phyloP scores from a whole-genome alignment of 2,329 filamentous ascomycete species.

The Graphiopsis chlorocephala region DNA sequence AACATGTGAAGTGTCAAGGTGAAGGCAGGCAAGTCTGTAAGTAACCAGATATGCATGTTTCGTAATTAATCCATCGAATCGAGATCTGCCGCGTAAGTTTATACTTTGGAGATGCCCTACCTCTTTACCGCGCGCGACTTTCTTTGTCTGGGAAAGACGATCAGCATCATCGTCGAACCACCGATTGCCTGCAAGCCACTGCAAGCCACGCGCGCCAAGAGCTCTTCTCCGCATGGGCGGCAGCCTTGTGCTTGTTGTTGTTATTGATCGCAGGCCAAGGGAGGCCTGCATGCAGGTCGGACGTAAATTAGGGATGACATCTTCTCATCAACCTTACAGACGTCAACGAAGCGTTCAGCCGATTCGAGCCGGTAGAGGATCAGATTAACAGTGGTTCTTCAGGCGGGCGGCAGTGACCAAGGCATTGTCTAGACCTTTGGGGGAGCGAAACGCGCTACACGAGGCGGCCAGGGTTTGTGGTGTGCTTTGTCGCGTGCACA shows the following conservation, averaged over 20 bases:
- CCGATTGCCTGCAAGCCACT: not conserved
- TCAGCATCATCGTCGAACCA: not conserved
- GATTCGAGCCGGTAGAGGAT: not conserved
- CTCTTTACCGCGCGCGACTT: not conserved
- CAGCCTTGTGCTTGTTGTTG: not conserved
- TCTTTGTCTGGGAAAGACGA: not conserved
- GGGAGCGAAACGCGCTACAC: slow-evolving; percentile 1
- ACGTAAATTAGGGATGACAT: not conserved
- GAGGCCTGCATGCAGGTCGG: not conserved
- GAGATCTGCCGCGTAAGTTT: not conserved
- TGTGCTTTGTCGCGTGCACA: not conserved
- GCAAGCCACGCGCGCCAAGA: not conserved
- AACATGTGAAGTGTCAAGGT: too few relatives aligned
- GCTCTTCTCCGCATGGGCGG: not conserved
- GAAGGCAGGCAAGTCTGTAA: not conserved
- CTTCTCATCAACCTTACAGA: not conserved
- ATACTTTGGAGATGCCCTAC: not conserved
- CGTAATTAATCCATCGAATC: not conserved
- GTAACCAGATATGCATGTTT: not conserved
- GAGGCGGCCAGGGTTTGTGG: not conserved
- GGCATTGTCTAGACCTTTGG: not conserved
- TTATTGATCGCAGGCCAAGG: not conserved
- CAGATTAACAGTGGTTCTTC: not conserved
- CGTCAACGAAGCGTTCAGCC: not conserved
- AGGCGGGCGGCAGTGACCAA: not conserved